Evolutionary conservation across 805 yeast species (phyloP).

Genomic region (Candida manassasensis): DNA sequence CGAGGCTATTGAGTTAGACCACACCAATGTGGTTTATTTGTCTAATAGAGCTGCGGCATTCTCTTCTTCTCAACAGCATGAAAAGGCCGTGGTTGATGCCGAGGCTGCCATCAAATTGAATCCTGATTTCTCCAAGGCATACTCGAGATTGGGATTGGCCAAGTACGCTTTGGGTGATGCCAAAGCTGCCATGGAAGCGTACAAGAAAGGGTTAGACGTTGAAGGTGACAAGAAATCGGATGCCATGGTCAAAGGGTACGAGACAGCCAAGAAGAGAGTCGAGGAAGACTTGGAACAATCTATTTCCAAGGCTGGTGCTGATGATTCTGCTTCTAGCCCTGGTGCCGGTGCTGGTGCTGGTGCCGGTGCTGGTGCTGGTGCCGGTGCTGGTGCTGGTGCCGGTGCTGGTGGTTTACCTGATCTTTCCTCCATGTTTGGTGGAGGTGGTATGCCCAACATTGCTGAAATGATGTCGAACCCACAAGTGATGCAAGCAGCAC

Average conservation of each 20-base stretch:
- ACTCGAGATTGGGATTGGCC: conserved; percentile 92
- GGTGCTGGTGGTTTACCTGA: conserved; percentile 68
- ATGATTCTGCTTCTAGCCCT: conserved; percentile 26
- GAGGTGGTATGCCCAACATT: conserved; percentile 65
- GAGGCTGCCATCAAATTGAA: conserved; percentile 72
- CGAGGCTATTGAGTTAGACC: conserved; percentile 66
- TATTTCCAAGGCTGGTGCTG: conserved; percentile 25
- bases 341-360: conserved; percentile 38
- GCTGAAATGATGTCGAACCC: conserved; percentile 80
- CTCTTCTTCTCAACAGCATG: conserved; percentile 71
- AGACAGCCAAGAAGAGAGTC: conserved; percentile 85
- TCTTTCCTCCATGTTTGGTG: conserved; percentile 64
- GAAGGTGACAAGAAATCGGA: conserved; percentile 85
- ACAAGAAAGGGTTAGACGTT: conserved; percentile 76
- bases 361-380: conserved; percentile 44
- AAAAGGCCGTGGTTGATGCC: conserved; percentile 79
- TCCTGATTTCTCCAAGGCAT: conserved; percentile 83
- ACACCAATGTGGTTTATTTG: conserved; percentile 74
- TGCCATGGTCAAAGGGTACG: conserved; percentile 89
- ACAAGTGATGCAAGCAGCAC: conserved; percentile 86
- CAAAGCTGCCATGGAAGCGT: conserved; percentile 85
- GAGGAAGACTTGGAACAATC: conserved; percentile 61
- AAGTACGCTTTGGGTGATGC: conserved; percentile 92
- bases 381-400: conserved; percentile 35
- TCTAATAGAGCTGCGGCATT: conserved; percentile 98